These are phyloP conservation scores for Ambrosiella xylebori DNA, from an alignment of 2,329 filamentous ascomycete genomes.

Conservation along the genomic window DNA sequence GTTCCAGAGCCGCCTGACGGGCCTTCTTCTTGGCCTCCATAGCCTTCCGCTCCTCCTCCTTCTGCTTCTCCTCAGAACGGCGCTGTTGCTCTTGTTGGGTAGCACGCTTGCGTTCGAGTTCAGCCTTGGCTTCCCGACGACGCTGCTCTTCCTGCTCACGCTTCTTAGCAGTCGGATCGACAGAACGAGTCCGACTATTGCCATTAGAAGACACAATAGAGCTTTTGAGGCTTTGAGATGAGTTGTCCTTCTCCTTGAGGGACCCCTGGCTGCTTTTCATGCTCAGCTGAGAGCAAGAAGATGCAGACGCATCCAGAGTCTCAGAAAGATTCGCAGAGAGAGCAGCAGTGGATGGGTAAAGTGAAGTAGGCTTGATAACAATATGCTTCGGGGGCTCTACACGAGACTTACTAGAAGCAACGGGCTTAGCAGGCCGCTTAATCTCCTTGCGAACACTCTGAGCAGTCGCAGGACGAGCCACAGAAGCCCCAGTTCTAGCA, in stretches of 20 bases:
- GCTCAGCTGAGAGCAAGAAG: slow-evolving; percentile 28
- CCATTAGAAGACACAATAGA: slow-evolving; percentile 37
- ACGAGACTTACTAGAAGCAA: slow-evolving; percentile 47
- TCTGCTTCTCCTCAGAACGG: slow-evolving; percentile 44
- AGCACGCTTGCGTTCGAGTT: slow-evolving; percentile 60
- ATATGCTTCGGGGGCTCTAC: slow-evolving; percentile 52
- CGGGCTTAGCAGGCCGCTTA: slow-evolving; percentile 44
- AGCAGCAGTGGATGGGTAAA: slow-evolving; percentile 39
- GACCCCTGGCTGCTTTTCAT: slow-evolving; percentile 53
- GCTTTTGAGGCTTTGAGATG: slow-evolving; percentile 44
- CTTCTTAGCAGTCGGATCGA: slow-evolving; percentile 62
- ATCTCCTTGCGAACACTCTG: slow-evolving; percentile 24
- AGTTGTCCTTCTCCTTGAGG: slow-evolving; percentile 35
- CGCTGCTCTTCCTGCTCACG: slow-evolving; percentile 75
- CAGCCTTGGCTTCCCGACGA: slow-evolving; percentile 65
- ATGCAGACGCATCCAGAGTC: slow-evolving; percentile 22
- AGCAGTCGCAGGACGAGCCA: slow-evolving; percentile 7
- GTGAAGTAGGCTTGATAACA: slow-evolving; percentile 49
- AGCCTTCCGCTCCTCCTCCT: slow-evolving; percentile 42
- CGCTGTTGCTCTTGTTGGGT: slow-evolving; percentile 45
- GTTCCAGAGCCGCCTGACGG: slow-evolving; percentile 44
- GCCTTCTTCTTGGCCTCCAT: slow-evolving; percentile 48
- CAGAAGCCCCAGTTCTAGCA: slow-evolving; percentile 36
- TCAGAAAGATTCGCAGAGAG: slow-evolving; percentile 44
- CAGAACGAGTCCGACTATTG: slow-evolving; percentile 44